A percentile compares a stretch with the other conserved stretches of the same genome.
These are phyloP conservation scores for Pleurotus giganteus DNA, from an alignment of 768 basidiomycete species.

Conservation along the genomic window DNA sequence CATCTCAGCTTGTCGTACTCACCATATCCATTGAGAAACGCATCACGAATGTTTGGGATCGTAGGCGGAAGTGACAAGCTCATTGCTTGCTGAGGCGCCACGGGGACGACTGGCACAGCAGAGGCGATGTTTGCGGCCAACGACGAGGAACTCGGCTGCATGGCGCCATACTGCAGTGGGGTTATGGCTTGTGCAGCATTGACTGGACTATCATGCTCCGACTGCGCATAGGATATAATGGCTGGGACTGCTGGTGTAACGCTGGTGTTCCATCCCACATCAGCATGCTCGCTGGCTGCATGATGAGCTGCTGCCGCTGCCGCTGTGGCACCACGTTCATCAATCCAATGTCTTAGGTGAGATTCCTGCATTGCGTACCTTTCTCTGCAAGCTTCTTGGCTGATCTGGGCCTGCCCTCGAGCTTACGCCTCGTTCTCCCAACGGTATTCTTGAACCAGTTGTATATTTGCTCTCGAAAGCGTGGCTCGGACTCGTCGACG, in stretches of 20 bases:
- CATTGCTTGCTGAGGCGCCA: constrained; percentile 17
- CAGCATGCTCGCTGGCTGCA: constrained; percentile 19
- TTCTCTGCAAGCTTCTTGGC: constrained; percentile 52
- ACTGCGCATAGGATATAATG: constrained; percentile 38
- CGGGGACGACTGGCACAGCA: constrained; percentile 16
- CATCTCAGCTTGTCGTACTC: constrained; percentile 4
- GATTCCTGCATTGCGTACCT: constrained; percentile 26
- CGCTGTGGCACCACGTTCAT: background rate
- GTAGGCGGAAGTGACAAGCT: constrained; percentile 18
- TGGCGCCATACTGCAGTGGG: constrained; percentile 40
- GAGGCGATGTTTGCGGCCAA: constrained; percentile 7
- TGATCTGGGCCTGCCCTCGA: constrained; percentile 52
- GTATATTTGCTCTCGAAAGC: constrained; percentile 72
- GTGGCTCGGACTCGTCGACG: constrained; percentile 55
- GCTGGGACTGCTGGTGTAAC: constrained; percentile 27
- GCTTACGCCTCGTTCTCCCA: constrained; percentile 55
- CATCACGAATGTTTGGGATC: constrained; percentile 34
- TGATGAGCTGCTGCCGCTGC: constrained; percentile 9
- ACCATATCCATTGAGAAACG: constrained; percentile 32
- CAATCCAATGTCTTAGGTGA: background rate
- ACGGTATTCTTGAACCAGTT: constrained; percentile 76
- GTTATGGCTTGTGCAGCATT: constrained; percentile 28
- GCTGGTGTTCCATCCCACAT: constrained; percentile 37
- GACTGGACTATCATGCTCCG: constrained; percentile 34
- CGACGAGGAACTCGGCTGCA: constrained; percentile 31